Percentiles rank a stretch among this genome's conserved stretches.
These are phyloP conservation scores for Trichophyton verrucosum DNA, from an alignment of 2,329 filamentous ascomycete species.

Conservation along the genomic window DNA sequence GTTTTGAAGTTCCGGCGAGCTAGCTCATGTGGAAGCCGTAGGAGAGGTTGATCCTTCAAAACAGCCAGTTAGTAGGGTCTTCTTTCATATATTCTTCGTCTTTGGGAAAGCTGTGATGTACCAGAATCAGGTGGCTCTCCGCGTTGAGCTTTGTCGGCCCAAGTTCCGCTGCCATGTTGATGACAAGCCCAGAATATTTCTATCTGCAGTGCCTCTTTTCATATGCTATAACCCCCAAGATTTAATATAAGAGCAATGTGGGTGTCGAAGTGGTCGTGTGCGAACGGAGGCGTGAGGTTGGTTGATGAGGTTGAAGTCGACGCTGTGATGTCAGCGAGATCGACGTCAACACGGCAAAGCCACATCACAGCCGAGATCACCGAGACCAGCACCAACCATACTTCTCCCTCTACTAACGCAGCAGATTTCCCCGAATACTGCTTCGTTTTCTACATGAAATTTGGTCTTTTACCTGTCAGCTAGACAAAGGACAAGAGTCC, in stretches of 20 bases:
- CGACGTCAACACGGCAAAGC: too few species aligned
- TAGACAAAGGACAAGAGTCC: too few species aligned
- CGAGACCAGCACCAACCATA: too few species aligned
- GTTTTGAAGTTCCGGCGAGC: constrained; percentile 89
- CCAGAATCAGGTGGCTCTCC: constrained; percentile 39
- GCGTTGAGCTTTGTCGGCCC: constrained; percentile 38
- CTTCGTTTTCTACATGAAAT: too few species aligned
- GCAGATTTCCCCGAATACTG: too few species aligned
- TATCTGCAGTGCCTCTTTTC: background rate
- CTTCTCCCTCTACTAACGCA: too few species aligned
- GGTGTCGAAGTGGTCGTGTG: background rate
- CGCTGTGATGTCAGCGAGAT: background rate
- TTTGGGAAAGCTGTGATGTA: constrained; percentile 18
- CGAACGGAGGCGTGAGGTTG: background rate
- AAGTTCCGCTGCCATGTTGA: constrained; percentile 31
- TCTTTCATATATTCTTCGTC: background rate
- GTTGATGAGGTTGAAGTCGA: background rate
- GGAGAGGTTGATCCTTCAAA: constrained; percentile 74
- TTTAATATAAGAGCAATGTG: background rate
- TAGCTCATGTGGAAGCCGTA: constrained; percentile 85
- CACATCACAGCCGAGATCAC: too few species aligned
- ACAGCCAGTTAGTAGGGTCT: background rate
- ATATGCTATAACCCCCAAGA: background rate
- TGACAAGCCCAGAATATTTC: background rate
- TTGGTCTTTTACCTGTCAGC: too few species aligned